These are phyloP conservation scores for Stagonosporopsis chrysanthemi DNA, from an alignment of 2,329 filamentous ascomycete species.

Conservation along the genomic window DNA sequence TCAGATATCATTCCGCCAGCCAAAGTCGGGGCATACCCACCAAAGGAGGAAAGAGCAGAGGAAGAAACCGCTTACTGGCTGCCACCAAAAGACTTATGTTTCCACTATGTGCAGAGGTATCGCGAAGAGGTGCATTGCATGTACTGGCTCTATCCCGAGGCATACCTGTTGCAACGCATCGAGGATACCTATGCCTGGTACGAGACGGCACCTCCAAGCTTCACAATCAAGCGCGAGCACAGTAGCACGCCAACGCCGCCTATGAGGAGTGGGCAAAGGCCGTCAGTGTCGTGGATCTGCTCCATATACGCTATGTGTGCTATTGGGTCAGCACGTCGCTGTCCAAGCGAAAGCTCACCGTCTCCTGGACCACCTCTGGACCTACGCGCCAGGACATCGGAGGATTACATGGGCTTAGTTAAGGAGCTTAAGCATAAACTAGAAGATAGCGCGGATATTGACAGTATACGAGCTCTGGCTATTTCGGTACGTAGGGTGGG, in stretches of 20 bases:
- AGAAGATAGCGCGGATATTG: slow-evolving; percentile 48
- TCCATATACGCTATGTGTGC: slow-evolving; percentile 48
- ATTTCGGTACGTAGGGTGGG: slow-evolving; percentile 36
- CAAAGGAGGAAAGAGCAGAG: slow-evolving; percentile 26
- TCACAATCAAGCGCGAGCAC: slow-evolving; percentile 11
- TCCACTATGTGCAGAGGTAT: slow-evolving; percentile 45
- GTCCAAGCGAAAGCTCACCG: slow-evolving; percentile 32
- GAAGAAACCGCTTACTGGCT: slow-evolving; percentile 35
- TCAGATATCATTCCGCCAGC: slow-evolving; percentile 42
- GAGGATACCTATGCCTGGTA: slow-evolving; percentile 43
- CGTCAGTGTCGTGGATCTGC: slow-evolving; percentile 47
- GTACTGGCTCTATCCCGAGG: slow-evolving; percentile 48
- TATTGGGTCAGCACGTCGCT: slow-evolving; percentile 40
- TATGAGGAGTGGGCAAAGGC: slow-evolving; percentile 10
- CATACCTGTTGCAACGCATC: slow-evolving; percentile 41
- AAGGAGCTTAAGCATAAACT: slow-evolving; percentile 44
- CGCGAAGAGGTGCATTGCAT: slow-evolving; percentile 48
- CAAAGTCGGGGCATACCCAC: slow-evolving; percentile 44
- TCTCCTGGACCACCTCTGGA: slow-evolving; percentile 29
- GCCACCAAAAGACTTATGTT: slow-evolving; percentile 39
- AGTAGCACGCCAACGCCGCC: slow-evolving; percentile 5
- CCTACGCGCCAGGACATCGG: slow-evolving; percentile 35
- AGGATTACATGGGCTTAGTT: slow-evolving; percentile 45
- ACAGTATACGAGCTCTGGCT: slow-evolving; percentile 47
- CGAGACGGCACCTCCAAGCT: background rate